A percentile compares a stretch with the other conserved stretches of the same genome.
phyloP scores from a whole-genome alignment of 768 basidiomycete genomes.

The Amanita fuliginea region DNA sequence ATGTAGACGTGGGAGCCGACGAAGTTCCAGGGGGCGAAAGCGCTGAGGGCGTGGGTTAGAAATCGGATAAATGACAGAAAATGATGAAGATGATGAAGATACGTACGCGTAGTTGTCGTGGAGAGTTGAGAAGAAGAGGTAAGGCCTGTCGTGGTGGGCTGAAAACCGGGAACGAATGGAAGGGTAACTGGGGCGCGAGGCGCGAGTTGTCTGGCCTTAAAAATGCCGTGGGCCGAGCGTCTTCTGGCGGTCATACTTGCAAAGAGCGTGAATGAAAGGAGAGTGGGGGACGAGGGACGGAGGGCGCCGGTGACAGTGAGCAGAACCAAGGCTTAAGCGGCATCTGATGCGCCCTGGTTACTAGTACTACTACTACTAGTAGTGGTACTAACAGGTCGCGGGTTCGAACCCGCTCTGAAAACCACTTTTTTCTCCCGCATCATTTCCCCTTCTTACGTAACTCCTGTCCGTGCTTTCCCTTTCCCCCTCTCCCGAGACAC shows the following conservation, averaged over 20 bases:
- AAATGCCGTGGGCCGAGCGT: background rate
- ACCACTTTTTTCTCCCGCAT: conserved; percentile 24
- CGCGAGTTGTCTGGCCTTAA: background rate
- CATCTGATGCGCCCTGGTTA: background rate
- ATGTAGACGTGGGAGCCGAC: background rate
- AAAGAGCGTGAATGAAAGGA: background rate
- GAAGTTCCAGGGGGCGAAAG: background rate
- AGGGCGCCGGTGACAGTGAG: no score
- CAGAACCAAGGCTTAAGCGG: background rate
- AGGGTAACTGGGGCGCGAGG: no score
- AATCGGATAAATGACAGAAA: background rate
- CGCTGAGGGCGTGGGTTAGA: background rate
- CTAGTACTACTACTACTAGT: no score
- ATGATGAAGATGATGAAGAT: no score
- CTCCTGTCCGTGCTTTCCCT: background rate
- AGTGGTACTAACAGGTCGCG: conserved; percentile 27
- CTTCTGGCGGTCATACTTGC: background rate
- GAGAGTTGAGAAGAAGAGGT: background rate
- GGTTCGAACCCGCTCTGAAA: conserved; percentile 38
- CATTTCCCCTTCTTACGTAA: background rate
- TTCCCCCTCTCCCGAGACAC: background rate
- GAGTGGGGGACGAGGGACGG: background rate
- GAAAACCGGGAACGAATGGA: background rate
- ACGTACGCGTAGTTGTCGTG: background rate
- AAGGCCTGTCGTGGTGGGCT: background rate